Base-by-base conservation (phyloP, 2,329 filamentous ascomycete species). In the Penicillium brasilianum region DNA sequence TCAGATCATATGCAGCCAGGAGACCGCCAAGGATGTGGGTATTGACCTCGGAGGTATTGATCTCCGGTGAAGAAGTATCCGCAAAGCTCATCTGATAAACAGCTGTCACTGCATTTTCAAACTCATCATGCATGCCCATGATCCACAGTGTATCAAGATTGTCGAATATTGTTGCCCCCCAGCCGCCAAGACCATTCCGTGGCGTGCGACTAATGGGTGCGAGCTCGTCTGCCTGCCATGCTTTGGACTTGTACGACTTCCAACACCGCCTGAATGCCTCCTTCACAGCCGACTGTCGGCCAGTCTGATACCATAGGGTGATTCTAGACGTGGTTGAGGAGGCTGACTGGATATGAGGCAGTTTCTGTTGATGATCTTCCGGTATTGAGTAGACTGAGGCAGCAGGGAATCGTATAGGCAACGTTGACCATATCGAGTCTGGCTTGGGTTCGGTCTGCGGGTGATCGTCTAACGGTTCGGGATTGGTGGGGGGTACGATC, bases 21-120 rank as follows among this genome's bases (percentile, higher is more conserved):
- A 97, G 80, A 0, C 93, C 93, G 20, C 93, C 93, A 1, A 97
- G 83, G 70, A 96, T 95, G 55, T 92, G 86, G 69, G 96, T 96
- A 14, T 88, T 91, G 1, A 91, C 93, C 77, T 96, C 93, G 67
- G 96, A 96, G 11, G 95, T 85, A 43, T 92, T 92, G 50, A 96
- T 92, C 48, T 89, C 84, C 37, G 77, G 72, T 37, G 87, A 82
- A 14, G 81, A 76, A n/a, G 86, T 88, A 9, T 84, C 88, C 11
- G 90, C 93, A 66, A 96, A 96, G 74, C 96, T 91, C 60, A 96
- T 92, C 1, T 84, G 72, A 46, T 81, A 81, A 14, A 92, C 86
- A 0, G 84, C 87, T 34, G 83, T 81, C 51, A 90, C 87, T 2
- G 90, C 91, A 61, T 91, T 87, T 62, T 92, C 86, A 68, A 95